Base-by-base conservation (phyloP, 1,284 basidiomycete species). In the Vanrija pseudolonga region DNA sequence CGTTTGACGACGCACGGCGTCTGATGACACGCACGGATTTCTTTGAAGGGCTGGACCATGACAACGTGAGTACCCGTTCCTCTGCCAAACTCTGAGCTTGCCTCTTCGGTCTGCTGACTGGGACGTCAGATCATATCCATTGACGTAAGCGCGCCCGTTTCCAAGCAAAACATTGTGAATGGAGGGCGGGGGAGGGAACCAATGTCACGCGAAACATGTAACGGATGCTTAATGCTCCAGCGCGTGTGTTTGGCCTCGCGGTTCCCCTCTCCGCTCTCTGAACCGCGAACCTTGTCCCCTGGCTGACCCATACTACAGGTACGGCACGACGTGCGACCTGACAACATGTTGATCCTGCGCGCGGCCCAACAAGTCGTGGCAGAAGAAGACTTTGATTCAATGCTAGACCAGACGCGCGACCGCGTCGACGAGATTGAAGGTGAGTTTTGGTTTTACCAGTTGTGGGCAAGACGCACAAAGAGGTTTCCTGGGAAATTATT, bases 21-120 rank as follows among this genome's bases (percentile, higher is more conserved):
- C 85, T 91, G 49, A 90, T 89, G 89, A 90, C 88, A 0, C 78
- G 89, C 26, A 78, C 88, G 3, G 89, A 90, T 72, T 91, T 88
- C 68, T 75, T 91, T 57, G 86, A 87, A 70, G 69, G 67, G 1
- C 60, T 77, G n/a, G 76, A 78, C 60, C 70, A 75, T 45, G 61
- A 64, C 36, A 75, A 77, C 62, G 74, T 77, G 51, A 60, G 73
- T 65, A 7, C 7, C 8, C 24, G 7, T 6, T 11, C 26, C 26
- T 26, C 4, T 8, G 5, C 24, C 8, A 26, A 4, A 8, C 5
- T 15, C 50, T n/a, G 12, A 18, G 14, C 45, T 46, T 46, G 32
- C 32, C n/a, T 37, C 36, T 46, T 37, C n/a, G 11, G n/a, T 80
- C 38, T 41, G 43, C 54, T 50, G 45, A 37, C 36, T 17, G 43